A percentile compares a stretch with the other conserved stretches of the same genome.
phyloP scores from a whole-genome alignment of 805 yeast species.

The Candida nemodendra region DNA sequence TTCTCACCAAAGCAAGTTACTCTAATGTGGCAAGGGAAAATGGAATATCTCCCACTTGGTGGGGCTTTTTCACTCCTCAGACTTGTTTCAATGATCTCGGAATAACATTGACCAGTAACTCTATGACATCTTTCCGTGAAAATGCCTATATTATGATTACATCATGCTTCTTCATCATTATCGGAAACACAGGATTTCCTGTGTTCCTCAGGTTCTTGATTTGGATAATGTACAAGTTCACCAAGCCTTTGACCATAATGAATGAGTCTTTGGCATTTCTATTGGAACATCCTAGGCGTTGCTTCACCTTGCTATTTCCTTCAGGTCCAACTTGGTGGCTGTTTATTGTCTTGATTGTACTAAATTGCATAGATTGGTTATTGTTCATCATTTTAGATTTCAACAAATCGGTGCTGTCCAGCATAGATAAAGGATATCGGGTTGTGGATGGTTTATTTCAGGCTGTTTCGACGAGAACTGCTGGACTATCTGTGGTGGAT shows the following conservation, averaged over 20 bases:
- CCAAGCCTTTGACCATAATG: conserved; percentile 61
- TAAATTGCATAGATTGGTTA: conserved; percentile 77
- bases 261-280: conserved; percentile 82
- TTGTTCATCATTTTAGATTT: conserved; percentile 79
- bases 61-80: conserved; percentile 84
- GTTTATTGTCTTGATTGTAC: conserved; percentile 62
- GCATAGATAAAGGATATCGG: conserved; percentile 63
- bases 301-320: conserved; percentile 91
- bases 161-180: conserved; percentile 68
- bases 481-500: conserved; percentile 79
- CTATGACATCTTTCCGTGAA: conserved; percentile 66
- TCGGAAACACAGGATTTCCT: conserved; percentile 97
- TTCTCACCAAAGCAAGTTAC: conserved; percentile 42
- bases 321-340: conserved; percentile 96
- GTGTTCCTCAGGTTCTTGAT: conserved; percentile 74
- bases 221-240: conserved; percentile 70
- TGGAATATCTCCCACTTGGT: conserved; percentile 83
- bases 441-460: conserved; percentile 84
- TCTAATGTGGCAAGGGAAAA: conserved; percentile 41
- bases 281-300: conserved; percentile 94
- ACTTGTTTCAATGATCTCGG: conserved; percentile 88
- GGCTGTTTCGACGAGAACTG: conserved; percentile 90
- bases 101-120: conserved; percentile 73
- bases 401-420: conserved; percentile 47
- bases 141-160: conserved; percentile 66